These are phyloP conservation scores for Phytopythium helicoides DNA, from an alignment of 352 stramenopile species.

Conservation along the genomic window DNA sequence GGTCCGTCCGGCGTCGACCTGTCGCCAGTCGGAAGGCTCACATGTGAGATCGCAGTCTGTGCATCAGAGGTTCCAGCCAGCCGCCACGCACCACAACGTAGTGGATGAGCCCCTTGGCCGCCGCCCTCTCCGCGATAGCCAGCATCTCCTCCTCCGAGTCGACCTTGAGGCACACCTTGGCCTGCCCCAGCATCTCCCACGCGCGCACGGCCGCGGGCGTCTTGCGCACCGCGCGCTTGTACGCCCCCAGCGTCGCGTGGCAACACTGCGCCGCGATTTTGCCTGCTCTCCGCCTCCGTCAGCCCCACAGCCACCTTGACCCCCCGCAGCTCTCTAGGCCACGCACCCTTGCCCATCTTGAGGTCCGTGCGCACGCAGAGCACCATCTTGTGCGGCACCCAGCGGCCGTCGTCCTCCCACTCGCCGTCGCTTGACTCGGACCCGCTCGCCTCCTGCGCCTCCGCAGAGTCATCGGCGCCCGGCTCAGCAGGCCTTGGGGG, in stretches of 20 bases:
- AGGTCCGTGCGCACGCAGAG: slow-evolving; percentile 94
- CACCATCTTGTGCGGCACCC: slow-evolving; percentile 91
- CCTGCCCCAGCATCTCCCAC: slow-evolving; percentile 84
- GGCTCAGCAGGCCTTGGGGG: background rate
- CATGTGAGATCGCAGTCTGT: background rate
- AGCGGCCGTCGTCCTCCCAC: slow-evolving; percentile 57
- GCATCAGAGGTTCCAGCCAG: background rate
- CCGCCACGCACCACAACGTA: slow-evolving; percentile 68
- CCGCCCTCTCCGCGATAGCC: slow-evolving; percentile 55
- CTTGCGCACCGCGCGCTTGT: slow-evolving; percentile 89
- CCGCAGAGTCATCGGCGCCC: background rate
- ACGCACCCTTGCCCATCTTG: slow-evolving; percentile 95
- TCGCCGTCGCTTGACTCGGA: slow-evolving; percentile 51
- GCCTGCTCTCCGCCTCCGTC: slow-evolving; percentile 20
- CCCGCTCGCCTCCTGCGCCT: slow-evolving; percentile 2
- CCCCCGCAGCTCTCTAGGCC: too few relatives aligned
- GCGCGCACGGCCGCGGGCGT: slow-evolving; percentile 62
- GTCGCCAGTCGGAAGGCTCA: background rate
- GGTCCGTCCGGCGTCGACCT: slow-evolving; percentile 79
- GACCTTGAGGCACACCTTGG: slow-evolving; percentile 86
- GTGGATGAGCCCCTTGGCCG: slow-evolving; percentile 61
- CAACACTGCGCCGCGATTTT: slow-evolving; percentile 88
- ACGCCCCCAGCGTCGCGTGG: slow-evolving; percentile 92
- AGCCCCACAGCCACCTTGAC: background rate
- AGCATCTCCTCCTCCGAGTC: slow-evolving; percentile 85